Conservation (phyloP, 306 rosid genomes). For the Vicia sativa region DNA sequence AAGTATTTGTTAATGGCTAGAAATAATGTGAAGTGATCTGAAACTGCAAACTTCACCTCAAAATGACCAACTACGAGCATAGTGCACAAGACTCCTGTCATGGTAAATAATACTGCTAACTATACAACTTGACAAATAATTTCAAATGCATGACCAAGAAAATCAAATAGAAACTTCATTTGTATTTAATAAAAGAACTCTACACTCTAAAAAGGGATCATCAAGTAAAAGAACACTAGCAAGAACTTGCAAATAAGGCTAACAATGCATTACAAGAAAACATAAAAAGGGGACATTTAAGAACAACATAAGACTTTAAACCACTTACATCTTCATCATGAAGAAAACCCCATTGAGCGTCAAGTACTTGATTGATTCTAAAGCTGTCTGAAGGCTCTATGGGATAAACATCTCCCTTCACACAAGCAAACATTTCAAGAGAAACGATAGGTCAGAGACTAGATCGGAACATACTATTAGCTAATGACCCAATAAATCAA, state of each 20-base stretch:
- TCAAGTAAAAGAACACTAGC: conserved; percentile 16
- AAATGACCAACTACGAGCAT: conserved; percentile 14
- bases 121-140: conserved; percentile 7
- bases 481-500: conserved; percentile 27
- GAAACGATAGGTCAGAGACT: conserved; percentile 32
- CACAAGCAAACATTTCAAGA: conserved; percentile 33
- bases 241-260: conserved; percentile 28
- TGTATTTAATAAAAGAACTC: conserved; percentile 25
- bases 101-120: background rate
- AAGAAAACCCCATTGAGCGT: conserved; percentile 91
- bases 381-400: conserved; percentile 63
- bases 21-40: background rate
- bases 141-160: background rate
- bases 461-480: conserved; percentile 10
- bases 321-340: conserved; percentile 77
- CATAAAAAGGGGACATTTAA: conserved; percentile 24
- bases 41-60: conserved; percentile 1
- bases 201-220: conserved; percentile 1
- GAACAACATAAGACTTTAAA: conserved; percentile 20
- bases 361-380: conserved; percentile 75
- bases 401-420: conserved; percentile 94
- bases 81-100: background rate
- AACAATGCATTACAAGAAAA: conserved; percentile 26
- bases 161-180: conserved; percentile 14
- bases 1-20: conserved; percentile 17